phyloP scores from a whole-genome alignment of 768 basidiomycete species.

The Kwoniella dejecticola region DNA sequence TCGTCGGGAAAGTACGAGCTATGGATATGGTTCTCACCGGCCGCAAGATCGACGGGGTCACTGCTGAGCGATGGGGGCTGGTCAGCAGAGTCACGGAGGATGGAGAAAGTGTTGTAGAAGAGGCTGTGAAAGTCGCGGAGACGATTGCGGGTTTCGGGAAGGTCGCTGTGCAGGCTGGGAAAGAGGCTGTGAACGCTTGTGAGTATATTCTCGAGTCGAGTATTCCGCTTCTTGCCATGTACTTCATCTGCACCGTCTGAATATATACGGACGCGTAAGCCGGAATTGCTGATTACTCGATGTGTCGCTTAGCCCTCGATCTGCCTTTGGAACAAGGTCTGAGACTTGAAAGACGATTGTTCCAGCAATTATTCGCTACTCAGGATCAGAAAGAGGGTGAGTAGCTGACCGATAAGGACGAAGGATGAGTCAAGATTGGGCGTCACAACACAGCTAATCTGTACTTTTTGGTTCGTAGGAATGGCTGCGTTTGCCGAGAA shows the following conservation, averaged over 20 bases:
- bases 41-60: conserved; percentile 72
- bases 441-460: neutral
- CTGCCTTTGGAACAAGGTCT: conserved; percentile 78
- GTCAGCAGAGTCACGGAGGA: conserved; percentile 77
- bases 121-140: conserved; percentile 78
- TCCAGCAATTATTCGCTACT: conserved; percentile 90
- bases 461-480: conserved; percentile 60
- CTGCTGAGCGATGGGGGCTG: conserved; percentile 85
- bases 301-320: conserved; percentile 67
- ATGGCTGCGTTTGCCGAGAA: conserved; percentile 96
- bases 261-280: neutral
- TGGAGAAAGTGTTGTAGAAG: conserved; percentile 76
- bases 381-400: conserved; percentile 91
- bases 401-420: conserved; percentile 45
- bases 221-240: too few relatives aligned
- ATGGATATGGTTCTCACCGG: conserved; percentile 96
- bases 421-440: too few relatives aligned
- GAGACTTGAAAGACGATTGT: conserved; percentile 80
- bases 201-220: conserved; percentile 20
- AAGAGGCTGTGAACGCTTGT: conserved; percentile 93
- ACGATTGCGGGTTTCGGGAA: conserved; percentile 79
- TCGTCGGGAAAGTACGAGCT: conserved; percentile 86
- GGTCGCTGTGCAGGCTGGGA: conserved; percentile 78
- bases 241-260: too few relatives aligned
- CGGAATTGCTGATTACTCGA: neutral